Base-by-base conservation (phyloP, 2,329 filamentous ascomycete genomes). In the Apiospora hydei region DNA sequence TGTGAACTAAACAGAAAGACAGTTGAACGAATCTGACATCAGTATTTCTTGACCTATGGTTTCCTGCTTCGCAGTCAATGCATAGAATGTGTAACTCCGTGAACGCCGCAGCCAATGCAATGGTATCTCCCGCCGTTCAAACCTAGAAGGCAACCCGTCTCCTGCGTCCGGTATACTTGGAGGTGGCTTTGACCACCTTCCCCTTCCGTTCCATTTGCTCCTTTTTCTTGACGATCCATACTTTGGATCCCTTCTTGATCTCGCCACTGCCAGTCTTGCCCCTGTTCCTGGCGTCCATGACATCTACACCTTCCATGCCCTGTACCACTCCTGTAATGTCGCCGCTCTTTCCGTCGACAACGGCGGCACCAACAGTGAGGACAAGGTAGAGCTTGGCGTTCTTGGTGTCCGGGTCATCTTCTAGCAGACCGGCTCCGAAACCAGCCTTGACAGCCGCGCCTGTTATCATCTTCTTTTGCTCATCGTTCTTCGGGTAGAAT, bases 351-450 rank as follows among this genome's bases (percentile, higher is more conserved):
- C 84, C 85, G 1, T 85, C 84, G 0, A 84, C 80, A 0, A 83
- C 84, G 0, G 83, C 83, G 4, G 90, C 90, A 44, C 96, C 96
- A 1, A 98, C 96, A 0, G 95, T 98, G 44, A 99, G 85, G 0
- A 99, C 96, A 2, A 99, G 87, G 81, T 99, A 99, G n/a, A 97
- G 86, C 86, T 99, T 99, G 76, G 92, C 91, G 80, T 95, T 98
- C 88, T 99, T 99, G 49, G 96, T 99, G 61, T 95, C 96, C 0
- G 94, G 94, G 81, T 98, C 96, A 82, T 99, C 96, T 82, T 98
- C 96, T 67, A 99, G 85, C 46, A 99, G 88, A 84, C 96, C 96
- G 0, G 96, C 96, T 67, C 96, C 96, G 78, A 99, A 99, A 0
- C 96, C 96, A 1, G 96, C 96, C 80, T 93, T 95, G 73, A 98